These are phyloP conservation scores for Oryza meyeriana DNA, from an alignment of 176 grass and related monocot genomes.

Conservation along the genomic window DNA sequence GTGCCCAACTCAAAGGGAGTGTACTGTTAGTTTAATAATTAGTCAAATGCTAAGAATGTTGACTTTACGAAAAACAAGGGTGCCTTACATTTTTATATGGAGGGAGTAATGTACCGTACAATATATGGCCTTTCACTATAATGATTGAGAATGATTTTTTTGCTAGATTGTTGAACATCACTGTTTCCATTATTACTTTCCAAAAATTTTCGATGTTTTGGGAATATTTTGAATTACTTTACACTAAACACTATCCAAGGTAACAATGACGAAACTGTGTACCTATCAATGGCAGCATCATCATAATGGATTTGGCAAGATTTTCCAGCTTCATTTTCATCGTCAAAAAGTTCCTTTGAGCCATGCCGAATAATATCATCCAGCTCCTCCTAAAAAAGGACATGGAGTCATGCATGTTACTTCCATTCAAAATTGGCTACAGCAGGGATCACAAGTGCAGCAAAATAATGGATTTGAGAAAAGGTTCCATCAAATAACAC, in stretches of 20 bases:
- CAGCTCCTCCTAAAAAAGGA: conserved; percentile 70
- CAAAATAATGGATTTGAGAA: neutral
- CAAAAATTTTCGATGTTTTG: neutral
- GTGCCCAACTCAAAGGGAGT: too few relatives aligned
- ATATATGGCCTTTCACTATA: neutral
- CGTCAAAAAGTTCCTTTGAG: conserved; percentile 98
- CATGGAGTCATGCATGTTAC: conserved; percentile 1
- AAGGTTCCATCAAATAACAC: neutral
- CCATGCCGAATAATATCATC: conserved; percentile 99
- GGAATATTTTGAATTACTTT: neutral
- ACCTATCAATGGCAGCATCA: conserved; percentile 92
- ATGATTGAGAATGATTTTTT: neutral
- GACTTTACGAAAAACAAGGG: too few relatives aligned
- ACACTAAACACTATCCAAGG: conserved; percentile 1
- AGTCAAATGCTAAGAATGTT: too few relatives aligned
- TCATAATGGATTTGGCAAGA: conserved; percentile 98
- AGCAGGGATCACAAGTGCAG: conserved; percentile 5
- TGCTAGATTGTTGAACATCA: conserved; percentile 15
- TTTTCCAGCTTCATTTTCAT: conserved; percentile 86
- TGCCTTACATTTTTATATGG: too few relatives aligned
- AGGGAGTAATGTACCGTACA: conserved; percentile 1
- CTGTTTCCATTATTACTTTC: neutral
- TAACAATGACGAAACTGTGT: conserved; percentile 14
- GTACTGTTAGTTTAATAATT: too few relatives aligned
- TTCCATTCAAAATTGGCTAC: conserved; percentile 19